Evolutionary conservation across 2,329 filamentous ascomycete genomes (phyloP).

Genomic region (Monosporascus sp.): DNA sequence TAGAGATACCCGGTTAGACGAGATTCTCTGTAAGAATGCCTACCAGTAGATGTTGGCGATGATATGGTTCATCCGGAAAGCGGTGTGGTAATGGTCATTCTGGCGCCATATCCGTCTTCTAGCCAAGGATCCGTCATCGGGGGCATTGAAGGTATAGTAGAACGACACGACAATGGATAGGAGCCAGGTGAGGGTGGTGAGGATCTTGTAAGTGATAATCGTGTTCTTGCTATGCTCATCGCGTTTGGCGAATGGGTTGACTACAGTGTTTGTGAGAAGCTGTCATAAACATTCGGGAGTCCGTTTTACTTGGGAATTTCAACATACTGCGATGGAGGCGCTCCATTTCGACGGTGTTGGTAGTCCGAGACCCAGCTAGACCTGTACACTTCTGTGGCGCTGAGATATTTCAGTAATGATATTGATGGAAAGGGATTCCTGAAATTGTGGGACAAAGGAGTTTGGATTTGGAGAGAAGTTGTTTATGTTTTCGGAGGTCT

Average conservation of each 20-base stretch:
- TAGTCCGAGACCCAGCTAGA: not conserved
- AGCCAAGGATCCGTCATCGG: slow-evolving; percentile 54
- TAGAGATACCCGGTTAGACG: slow-evolving; percentile 2
- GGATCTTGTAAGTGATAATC: slow-evolving; percentile 68
- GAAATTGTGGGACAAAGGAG: too few species aligned
- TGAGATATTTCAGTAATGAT: too few species aligned
- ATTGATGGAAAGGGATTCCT: too few species aligned
- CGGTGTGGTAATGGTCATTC: slow-evolving; percentile 61
- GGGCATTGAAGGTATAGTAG: slow-evolving; percentile 65
- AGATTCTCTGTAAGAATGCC: not conserved
- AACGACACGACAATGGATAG: slow-evolving; percentile 66
- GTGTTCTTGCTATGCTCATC: slow-evolving; percentile 58
- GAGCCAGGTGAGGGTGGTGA: slow-evolving; percentile 70
- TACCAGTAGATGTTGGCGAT: slow-evolving; percentile 73
- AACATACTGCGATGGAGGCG: slow-evolving; percentile 24
- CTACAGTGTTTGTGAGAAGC: slow-evolving; percentile 31
- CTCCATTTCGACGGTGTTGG: slow-evolving; percentile 18
- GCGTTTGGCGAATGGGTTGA: slow-evolving; percentile 71
- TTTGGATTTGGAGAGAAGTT: too few species aligned
- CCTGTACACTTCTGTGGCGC: too few species aligned
- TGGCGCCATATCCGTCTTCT: slow-evolving; percentile 69
- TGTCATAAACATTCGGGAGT: not conserved
- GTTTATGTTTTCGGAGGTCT: too few species aligned
- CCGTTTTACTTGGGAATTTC: not conserved
- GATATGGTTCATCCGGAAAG: slow-evolving; percentile 67